Evolutionary conservation across 257 asterid genomes (phyloP), one percentile per base, ranked within the genome.

Genomic region (Solanum ahanhuiri): DNA sequence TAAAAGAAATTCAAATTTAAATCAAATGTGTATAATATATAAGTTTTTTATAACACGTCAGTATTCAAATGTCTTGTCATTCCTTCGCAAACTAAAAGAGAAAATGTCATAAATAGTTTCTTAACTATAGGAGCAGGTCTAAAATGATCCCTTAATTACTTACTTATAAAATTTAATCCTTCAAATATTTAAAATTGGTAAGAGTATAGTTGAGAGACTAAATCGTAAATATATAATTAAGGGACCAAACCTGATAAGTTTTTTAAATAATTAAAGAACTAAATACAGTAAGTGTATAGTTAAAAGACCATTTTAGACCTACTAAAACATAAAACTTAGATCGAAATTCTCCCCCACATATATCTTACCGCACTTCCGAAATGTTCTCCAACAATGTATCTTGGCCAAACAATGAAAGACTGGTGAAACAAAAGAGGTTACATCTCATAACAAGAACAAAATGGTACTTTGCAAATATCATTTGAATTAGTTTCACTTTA

Each of bases 241-340:
- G 7, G 2, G 8, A 48, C 0, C 3, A 48, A 48, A 48, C 7
- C 1, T 2, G 0, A 48, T 48, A 14, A 48, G 0, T 14, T 15
- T 14, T 15, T 51, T 51, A 6, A 51, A 51, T 51, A 15, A 51
- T 15, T 15, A 51, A 51, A 0, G 3, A 1, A 51, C 3, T 51
- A 51, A 51, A 45, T 45, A 0, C 6, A 0, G 0, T 45, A 45
- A 15, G 3, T 51, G 8, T 0, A 14, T 5, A 5, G 3, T 51
- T 48, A 48, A 48, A 48, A 48, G 18, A 48, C 1, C 57, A 48
- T 48, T 45, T 48, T 48, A 48, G 2, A 12, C 7, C 20, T 48
- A 51, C 9, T 48, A 48, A 48, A 4, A 48, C 2, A 48, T 48
- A 48, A 8, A 15, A 51, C 58, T 51, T 15, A 15, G 22, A 51